phyloP scores from a whole-genome alignment of 2,329 filamentous ascomycete genomes.

The Laburnicola sp. region DNA sequence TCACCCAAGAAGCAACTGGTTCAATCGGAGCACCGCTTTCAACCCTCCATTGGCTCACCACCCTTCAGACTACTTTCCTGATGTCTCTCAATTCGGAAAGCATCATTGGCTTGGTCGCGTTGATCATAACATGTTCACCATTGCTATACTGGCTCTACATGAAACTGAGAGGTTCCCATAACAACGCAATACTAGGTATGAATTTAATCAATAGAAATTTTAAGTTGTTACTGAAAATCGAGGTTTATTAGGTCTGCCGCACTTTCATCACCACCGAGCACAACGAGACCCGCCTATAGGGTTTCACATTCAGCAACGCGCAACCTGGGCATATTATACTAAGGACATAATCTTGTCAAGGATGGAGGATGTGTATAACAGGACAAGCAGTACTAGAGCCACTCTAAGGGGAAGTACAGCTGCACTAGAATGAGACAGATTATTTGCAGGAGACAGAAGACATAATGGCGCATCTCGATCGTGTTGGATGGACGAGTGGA shows the following conservation, averaged over 20 bases:
- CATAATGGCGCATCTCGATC: too few species aligned
- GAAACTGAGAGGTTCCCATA: not conserved
- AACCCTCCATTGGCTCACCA: too few species aligned
- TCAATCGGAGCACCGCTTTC: too few species aligned
- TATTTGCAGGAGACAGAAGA: too few species aligned
- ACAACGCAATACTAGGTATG: not conserved
- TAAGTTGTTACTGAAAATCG: too few species aligned
- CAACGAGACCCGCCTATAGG: constrained; percentile 38
- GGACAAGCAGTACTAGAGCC: constrained; percentile 28
- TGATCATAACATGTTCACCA: not conserved
- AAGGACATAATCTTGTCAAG: not conserved
- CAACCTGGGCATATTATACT: constrained; percentile 24
- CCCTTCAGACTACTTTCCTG: not conserved
- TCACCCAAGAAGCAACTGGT: too few species aligned
- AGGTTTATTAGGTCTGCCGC: too few species aligned
- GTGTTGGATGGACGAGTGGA: too few species aligned
- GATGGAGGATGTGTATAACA: constrained; percentile 36
- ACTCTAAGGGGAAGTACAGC: too few species aligned
- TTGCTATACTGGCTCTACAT: not conserved
- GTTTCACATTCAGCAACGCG: constrained; percentile 29
- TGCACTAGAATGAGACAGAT: too few species aligned
- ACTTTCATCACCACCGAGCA: too few species aligned
- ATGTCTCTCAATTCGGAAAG: constrained; percentile 3
- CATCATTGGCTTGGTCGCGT: not conserved
- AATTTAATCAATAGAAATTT: too few species aligned